Conservation (phyloP, 352 stramenopile genomes). For the Globisporangium heterothallicum region DNA sequence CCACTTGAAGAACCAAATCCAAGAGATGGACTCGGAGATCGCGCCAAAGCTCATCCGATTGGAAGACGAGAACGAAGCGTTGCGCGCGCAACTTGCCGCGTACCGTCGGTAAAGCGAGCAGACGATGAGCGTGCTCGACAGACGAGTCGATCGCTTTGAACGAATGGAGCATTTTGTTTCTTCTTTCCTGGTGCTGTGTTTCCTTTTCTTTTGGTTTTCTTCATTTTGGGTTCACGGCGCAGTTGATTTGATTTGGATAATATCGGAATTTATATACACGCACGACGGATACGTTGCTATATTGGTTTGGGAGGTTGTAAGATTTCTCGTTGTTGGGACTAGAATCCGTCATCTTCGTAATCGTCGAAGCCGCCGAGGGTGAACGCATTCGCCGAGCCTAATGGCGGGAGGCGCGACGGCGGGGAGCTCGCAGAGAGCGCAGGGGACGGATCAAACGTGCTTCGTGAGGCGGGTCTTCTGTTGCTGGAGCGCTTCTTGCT, state of each 20-base stretch:
- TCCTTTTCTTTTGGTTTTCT: neutral
- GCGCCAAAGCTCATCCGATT: slow-evolving; percentile 73
- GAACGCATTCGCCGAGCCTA: slow-evolving; percentile 47
- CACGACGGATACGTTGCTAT: too few relatives aligned
- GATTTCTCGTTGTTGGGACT: too few relatives aligned
- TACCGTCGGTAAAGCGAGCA: slow-evolving; percentile 12
- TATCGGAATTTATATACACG: too few relatives aligned
- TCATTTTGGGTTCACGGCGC: neutral
- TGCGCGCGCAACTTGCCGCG: slow-evolving; percentile 25
- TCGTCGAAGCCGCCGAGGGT: slow-evolving; percentile 59
- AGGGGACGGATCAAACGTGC: slow-evolving; percentile 60
- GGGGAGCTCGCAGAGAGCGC: slow-evolving; percentile 65
- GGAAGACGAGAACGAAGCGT: slow-evolving; percentile 82
- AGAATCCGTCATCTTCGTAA: slow-evolving; percentile 45
- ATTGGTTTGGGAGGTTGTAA: too few relatives aligned
- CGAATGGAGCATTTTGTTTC: too few relatives aligned
- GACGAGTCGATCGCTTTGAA: too few relatives aligned
- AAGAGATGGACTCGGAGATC: slow-evolving; percentile 82
- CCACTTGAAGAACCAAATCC: slow-evolving; percentile 83
- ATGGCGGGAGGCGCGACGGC: slow-evolving; percentile 51
- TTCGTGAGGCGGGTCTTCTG: slow-evolving; percentile 22
- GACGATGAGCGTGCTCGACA: too few relatives aligned
- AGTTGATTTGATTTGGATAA: neutral
- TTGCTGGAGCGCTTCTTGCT: neutral
- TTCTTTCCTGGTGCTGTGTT: too few relatives aligned